phyloP scores from a whole-genome alignment of 2,329 filamentous ascomycete species.

The Neonectria neomacrospora region DNA sequence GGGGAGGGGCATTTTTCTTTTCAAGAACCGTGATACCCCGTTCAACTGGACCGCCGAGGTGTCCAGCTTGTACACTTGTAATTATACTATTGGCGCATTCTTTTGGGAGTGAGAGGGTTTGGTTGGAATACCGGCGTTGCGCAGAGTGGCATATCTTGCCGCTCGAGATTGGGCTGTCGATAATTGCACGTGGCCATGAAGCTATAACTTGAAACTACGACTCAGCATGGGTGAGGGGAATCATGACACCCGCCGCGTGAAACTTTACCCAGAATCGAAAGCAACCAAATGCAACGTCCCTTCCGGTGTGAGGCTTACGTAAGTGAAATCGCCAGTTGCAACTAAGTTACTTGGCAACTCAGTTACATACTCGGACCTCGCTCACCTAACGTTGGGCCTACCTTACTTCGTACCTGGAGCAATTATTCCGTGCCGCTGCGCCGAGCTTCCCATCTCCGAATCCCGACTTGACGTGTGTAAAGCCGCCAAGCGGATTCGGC shows the following conservation, averaged over 20 bases:
- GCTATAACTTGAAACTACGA: neutral
- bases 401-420: neutral
- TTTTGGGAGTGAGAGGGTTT: neutral
- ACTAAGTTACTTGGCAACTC: neutral
- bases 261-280: neutral
- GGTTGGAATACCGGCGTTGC: neutral
- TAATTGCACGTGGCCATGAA: neutral
- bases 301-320: neutral
- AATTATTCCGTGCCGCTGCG: neutral
- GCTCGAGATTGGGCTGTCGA: neutral
- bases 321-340: neutral
- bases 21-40: constrained; percentile 25
- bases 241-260: neutral
- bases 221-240: neutral
- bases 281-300: neutral
- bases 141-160: neutral
- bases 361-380: neutral
- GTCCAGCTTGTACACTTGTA: constrained; percentile 7
- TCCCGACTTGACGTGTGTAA: constrained; percentile 26
- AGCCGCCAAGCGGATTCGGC: constrained; percentile 38
- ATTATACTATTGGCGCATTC: constrained; percentile 5
- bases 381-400: neutral
- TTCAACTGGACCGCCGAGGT: constrained; percentile 7
- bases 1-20: constrained; percentile 18
- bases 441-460: constrained; percentile 8